Evolutionary conservation across 2,329 filamentous ascomycete genomes (phyloP).

Genomic region (Chrysoporthe puriensis): DNA sequence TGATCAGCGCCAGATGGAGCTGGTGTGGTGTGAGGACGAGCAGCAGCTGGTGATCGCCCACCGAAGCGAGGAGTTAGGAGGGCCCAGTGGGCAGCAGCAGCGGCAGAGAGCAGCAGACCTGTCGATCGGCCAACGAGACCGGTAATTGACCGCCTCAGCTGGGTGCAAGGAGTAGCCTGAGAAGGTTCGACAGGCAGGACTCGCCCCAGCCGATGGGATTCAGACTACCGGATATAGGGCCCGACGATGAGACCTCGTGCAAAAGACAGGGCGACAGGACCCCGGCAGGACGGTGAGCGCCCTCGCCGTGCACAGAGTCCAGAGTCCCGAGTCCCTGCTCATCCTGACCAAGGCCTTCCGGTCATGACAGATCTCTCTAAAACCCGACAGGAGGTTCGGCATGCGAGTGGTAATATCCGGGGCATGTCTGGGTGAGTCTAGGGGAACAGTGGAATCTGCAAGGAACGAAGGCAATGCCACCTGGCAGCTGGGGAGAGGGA

Average conservation of each 20-base stretch:
- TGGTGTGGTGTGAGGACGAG: neutral
- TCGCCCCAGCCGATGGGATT: neutral
- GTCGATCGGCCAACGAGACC: neutral
- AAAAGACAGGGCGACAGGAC: neutral
- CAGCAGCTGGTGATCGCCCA: neutral
- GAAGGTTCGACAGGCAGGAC: neutral
- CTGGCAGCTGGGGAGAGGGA: constrained; percentile 6
- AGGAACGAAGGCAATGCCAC: constrained; percentile 10
- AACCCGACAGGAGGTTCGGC: neutral
- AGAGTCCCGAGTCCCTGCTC: neutral
- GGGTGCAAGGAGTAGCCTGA: neutral
- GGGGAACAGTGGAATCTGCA: neutral
- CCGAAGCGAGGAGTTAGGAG: neutral
- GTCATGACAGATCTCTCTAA: no score
- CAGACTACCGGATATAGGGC: neutral
- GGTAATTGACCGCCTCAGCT: neutral
- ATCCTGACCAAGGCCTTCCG: neutral
- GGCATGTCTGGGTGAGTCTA: neutral
- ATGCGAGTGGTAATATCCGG: neutral
- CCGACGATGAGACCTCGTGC: neutral
- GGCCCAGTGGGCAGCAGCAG: no score
- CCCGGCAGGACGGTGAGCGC: neutral
- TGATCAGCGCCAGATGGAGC: neutral
- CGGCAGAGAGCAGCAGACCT: neutral
- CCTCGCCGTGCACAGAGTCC: neutral